Evolutionary conservation across 345 rosid species (phyloP).

Genomic region (Combretum micranthum): DNA sequence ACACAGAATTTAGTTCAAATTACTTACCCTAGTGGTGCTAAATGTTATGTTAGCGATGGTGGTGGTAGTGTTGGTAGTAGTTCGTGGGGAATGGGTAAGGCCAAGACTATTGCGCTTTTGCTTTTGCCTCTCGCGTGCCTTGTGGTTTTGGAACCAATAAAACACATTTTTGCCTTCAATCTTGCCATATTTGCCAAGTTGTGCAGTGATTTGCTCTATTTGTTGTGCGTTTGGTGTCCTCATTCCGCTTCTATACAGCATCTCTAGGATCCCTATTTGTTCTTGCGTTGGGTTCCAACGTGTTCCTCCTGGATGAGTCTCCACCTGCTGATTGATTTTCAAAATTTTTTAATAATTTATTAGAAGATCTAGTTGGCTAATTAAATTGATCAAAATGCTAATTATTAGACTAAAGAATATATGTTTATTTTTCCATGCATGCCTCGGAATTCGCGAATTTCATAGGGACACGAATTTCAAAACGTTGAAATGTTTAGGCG

Average conservation of each 20-base stretch:
- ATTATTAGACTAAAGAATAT: too few species aligned
- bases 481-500: too few species aligned
- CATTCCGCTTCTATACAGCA: constrained; percentile 82
- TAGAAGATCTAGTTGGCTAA: too few species aligned
- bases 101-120: constrained; percentile 75
- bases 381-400: too few species aligned
- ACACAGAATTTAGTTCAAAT: not conserved
- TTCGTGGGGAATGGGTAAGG: constrained; percentile 39
- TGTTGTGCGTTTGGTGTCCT: constrained; percentile 93
- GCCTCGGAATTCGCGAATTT: too few species aligned
- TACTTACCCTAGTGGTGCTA: constrained; percentile 15
- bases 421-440: too few species aligned
- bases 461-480: too few species aligned
- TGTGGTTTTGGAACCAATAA: constrained; percentile 98
- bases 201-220: constrained; percentile 82
- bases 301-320: constrained; percentile 91
- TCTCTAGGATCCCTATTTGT: constrained; percentile 89
- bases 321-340: constrained; percentile 36
- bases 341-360: too few species aligned
- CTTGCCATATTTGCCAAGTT: constrained; percentile 77
- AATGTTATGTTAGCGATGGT: constrained; percentile 30
- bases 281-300: constrained; percentile 99
- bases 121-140: constrained; percentile 98
- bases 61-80: constrained; percentile 16
- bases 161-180: constrained; percentile 97